These are phyloP conservation scores for Dujonia santamariae DNA, from an alignment of 1,139 yeast species.

Conservation along the genomic window DNA sequence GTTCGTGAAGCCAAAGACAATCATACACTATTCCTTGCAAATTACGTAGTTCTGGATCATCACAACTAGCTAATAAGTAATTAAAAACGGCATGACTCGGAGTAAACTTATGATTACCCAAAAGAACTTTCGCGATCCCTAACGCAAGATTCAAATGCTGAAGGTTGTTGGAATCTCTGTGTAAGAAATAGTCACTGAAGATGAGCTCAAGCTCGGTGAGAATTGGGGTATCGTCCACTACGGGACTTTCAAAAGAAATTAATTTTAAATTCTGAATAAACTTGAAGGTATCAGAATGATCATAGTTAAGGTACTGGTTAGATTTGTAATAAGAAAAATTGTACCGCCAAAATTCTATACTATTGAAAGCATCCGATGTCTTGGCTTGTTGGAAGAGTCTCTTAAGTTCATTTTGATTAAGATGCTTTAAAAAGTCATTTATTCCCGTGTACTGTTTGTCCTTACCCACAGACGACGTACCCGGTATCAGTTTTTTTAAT, in stretches of 20 bases:
- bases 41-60: conserved; percentile 15
- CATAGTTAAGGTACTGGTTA: conserved; percentile 31
- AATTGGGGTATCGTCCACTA: conserved; percentile 18
- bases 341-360: conserved; percentile 18
- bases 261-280: conserved; percentile 14
- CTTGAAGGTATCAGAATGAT: conserved; percentile 23
- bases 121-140: conserved; percentile 17
- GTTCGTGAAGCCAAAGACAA: conserved; percentile 21
- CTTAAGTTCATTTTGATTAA: conserved; percentile 13
- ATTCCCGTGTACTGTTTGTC: not conserved
- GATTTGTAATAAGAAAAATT: conserved; percentile 27
- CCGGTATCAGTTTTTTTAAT: no score
- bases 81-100: conserved; percentile 25
- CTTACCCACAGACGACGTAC: not conserved
- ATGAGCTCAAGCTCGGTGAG: conserved; percentile 14
- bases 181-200: conserved; percentile 15
- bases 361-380: conserved; percentile 17
- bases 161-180: conserved; percentile 9
- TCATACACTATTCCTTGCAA: conserved; percentile 28
- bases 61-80: conserved; percentile 14
- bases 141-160: conserved; percentile 23
- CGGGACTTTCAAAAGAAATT: conserved; percentile 16
- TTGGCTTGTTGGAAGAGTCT: conserved; percentile 13
- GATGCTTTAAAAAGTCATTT: not conserved
- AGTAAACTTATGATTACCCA: conserved; percentile 16